These are phyloP conservation scores for Metrosideros polymorpha DNA, from an alignment of 441 rosid species.

Conservation along the genomic window DNA sequence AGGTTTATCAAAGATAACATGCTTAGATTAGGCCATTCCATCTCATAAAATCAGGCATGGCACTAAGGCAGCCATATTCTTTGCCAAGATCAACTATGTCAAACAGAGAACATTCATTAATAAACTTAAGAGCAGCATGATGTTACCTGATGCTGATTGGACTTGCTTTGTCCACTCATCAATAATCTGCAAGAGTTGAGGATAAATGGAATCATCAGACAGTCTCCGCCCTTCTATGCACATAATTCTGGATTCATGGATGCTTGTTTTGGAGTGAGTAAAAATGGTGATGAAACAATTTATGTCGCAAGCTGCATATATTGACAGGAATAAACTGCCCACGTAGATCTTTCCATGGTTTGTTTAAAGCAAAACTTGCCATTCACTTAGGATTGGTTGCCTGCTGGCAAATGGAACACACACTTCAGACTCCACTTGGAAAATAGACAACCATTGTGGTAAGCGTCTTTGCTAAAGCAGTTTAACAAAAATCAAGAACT, in stretches of 20 bases:
- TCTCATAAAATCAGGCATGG: background rate
- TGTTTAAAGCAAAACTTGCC: slow-evolving; percentile 9
- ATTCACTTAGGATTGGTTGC: slow-evolving; percentile 30
- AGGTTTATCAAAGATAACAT: background rate
- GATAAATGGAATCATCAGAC: background rate
- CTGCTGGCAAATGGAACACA: slow-evolving; percentile 48
- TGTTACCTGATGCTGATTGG: slow-evolving; percentile 49
- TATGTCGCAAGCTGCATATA: background rate
- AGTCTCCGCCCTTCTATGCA: background rate
- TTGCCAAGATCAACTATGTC: background rate
- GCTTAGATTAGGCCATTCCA: background rate
- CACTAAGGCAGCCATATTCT: background rate
- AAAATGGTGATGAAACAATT: background rate
- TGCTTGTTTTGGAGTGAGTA: background rate
- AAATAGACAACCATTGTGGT: slow-evolving; percentile 23
- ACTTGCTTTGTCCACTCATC: slow-evolving; percentile 78
- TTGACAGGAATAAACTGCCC: slow-evolving; percentile 13
- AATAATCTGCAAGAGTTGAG: slow-evolving; percentile 34
- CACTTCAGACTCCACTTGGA: slow-evolving; percentile 31
- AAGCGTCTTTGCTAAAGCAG: background rate
- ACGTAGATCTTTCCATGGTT: slow-evolving; percentile 7
- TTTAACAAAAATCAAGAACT: background rate
- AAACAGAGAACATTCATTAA: background rate
- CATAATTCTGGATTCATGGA: background rate
- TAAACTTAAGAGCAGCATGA: background rate